phyloP scores from a whole-genome alignment of 2,329 filamentous ascomycete genomes.

The Didymella pinodella region DNA sequence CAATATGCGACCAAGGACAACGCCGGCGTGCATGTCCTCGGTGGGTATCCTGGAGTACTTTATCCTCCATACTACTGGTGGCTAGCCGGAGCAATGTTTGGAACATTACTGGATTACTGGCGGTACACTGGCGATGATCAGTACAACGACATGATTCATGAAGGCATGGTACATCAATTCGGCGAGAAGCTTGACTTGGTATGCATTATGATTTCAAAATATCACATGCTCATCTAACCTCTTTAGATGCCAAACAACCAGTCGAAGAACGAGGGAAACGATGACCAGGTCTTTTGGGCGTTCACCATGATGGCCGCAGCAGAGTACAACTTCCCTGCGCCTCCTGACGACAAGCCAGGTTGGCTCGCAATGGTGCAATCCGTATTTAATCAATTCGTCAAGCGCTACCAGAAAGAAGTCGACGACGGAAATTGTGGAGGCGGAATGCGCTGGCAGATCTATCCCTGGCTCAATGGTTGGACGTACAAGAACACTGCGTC shows the following conservation, averaged over 20 bases:
- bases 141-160: constrained; percentile 72
- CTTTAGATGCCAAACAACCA: constrained; percentile 46
- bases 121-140: constrained; percentile 77
- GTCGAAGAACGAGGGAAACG: constrained; percentile 59
- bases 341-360: constrained; percentile 49
- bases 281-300: constrained; percentile 67
- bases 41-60: constrained; percentile 54
- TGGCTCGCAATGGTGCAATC: constrained; percentile 56
- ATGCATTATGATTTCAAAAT: background rate
- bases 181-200: constrained; percentile 42
- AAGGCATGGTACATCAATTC: constrained; percentile 52
- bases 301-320: constrained; percentile 65
- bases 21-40: constrained; percentile 51
- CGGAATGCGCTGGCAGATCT: constrained; percentile 51
- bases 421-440: constrained; percentile 40
- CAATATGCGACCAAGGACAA: constrained; percentile 61
- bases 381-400: constrained; percentile 50
- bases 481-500: constrained; percentile 52
- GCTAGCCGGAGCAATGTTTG: constrained; percentile 77
- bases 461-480: constrained; percentile 46
- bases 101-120: constrained; percentile 82
- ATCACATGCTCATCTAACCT: background rate
- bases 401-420: constrained; percentile 43
- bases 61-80: constrained; percentile 68
- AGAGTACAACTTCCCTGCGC: constrained; percentile 58